Conservation (phyloP, 176 grass and related monocot species). For the Oryza nivara region DNA sequence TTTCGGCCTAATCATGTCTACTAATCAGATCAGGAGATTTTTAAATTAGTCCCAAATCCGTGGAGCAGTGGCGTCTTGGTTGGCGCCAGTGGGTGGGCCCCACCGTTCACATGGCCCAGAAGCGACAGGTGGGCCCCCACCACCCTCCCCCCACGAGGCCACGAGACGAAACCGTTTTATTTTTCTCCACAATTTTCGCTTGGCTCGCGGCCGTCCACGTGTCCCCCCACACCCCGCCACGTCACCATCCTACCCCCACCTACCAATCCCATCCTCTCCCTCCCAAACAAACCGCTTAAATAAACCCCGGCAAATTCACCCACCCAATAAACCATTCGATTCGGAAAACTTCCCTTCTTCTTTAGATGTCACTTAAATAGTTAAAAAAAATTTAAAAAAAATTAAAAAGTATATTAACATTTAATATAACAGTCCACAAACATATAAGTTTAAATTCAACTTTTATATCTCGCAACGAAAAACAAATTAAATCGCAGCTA, state of each 20-base stretch:
- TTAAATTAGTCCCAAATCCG: background rate
- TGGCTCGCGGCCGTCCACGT: constrained; percentile 44
- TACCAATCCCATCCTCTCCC: background rate
- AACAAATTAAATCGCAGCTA: too few relatives aligned
- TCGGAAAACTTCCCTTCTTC: too few relatives aligned
- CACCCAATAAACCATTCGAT: too few relatives aligned
- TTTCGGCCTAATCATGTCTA: background rate
- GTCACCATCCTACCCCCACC: constrained; percentile 43
- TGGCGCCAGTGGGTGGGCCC: constrained; percentile 26
- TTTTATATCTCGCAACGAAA: too few relatives aligned
- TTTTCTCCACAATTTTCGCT: constrained; percentile 35
- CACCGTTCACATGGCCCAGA: constrained; percentile 34
- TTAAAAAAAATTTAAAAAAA: too few relatives aligned
- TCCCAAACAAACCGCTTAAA: background rate
- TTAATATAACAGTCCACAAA: too few relatives aligned
- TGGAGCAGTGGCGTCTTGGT: background rate
- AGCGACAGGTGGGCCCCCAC: constrained; percentile 35
- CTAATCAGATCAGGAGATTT: background rate
- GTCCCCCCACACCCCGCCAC: constrained; percentile 7
- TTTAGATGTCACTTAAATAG: too few relatives aligned
- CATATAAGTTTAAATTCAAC: too few relatives aligned
- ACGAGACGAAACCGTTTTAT: constrained; percentile 24
- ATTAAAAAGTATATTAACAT: too few relatives aligned
- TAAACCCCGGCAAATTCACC: background rate
- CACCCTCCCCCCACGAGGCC: background rate